A percentile compares a stretch with the other conserved stretches of the same genome.
Evolutionary conservation across 1,139 yeast genomes (phyloP).

Genomic region (Lodderomyces beijingensis): DNA sequence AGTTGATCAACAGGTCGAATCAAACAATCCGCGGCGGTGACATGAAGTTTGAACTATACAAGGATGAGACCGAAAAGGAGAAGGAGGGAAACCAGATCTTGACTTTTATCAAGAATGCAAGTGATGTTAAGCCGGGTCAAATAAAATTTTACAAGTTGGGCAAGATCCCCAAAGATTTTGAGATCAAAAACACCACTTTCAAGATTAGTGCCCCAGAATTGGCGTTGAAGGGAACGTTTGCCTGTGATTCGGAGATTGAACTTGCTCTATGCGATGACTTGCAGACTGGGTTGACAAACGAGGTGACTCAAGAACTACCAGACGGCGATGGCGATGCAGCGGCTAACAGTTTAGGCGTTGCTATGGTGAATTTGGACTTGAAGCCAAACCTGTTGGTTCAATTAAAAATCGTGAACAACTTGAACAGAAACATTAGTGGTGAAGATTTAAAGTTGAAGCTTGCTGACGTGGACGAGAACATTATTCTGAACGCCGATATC

Average conservation of each 20-base stretch:
- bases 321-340: too few relatives aligned
- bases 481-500: conserved; percentile 25
- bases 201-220: conserved; percentile 19
- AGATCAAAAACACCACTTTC: conserved; percentile 17
- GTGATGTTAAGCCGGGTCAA: conserved; percentile 25
- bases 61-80: conserved; percentile 1
- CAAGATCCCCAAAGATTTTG: conserved; percentile 15
- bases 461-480: conserved; percentile 26
- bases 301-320: too few relatives aligned
- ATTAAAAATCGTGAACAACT: conserved; percentile 28
- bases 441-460: conserved; percentile 28
- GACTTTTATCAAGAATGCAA: conserved; percentile 25
- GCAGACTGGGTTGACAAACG: too few relatives aligned
- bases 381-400: conserved; percentile 32
- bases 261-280: too few relatives aligned
- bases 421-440: conserved; percentile 25
- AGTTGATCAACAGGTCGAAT: conserved; percentile 24
- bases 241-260: not conserved
- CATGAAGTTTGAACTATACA: conserved; percentile 22
- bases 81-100: conserved; percentile 16
- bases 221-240: conserved; percentile 21
- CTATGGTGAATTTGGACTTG: conserved; percentile 25
- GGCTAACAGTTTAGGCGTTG: too few relatives aligned
- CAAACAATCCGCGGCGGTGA: conserved; percentile 27
- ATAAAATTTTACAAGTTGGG: conserved; percentile 29